Evolutionary conservation across 805 yeast species (phyloP).

Genomic region (Barnettozyma populi): DNA sequence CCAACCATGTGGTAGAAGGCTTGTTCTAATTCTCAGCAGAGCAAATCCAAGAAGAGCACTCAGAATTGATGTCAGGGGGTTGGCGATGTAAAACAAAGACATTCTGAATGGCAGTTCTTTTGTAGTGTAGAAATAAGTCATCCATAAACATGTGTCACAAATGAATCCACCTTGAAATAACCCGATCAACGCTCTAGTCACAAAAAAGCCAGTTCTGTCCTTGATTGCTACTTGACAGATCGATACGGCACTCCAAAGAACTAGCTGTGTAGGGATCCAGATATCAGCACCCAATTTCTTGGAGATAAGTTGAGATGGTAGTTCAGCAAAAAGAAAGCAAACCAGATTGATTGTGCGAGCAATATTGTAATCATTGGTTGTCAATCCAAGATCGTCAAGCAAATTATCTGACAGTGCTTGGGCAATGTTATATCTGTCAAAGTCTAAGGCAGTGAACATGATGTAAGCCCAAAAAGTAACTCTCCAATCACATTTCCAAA

Average conservation of each 20-base stretch:
- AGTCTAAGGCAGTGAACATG: slow-evolving; percentile 52
- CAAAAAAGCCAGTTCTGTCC: slow-evolving; percentile 37
- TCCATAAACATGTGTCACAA: slow-evolving; percentile 57
- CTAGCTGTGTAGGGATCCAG: slow-evolving; percentile 56
- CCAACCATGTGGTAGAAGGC: slow-evolving; percentile 28
- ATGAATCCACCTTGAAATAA: slow-evolving; percentile 66
- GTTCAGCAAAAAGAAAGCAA: slow-evolving; percentile 50
- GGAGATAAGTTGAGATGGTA: slow-evolving; percentile 63
- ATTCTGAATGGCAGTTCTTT: slow-evolving; percentile 54
- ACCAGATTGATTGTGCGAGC: slow-evolving; percentile 52
- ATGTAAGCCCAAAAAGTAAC: slow-evolving; percentile 55
- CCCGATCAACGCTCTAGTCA: slow-evolving; percentile 49
- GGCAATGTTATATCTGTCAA: slow-evolving; percentile 51
- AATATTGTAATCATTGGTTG: slow-evolving; percentile 53
- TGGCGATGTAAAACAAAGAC: slow-evolving; percentile 55
- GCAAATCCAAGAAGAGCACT: slow-evolving; percentile 51
- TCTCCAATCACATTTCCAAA: slow-evolving; percentile 48
- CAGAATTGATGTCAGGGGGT: slow-evolving; percentile 40
- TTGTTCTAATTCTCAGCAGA: slow-evolving; percentile 44
- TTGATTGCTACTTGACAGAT: slow-evolving; percentile 43
- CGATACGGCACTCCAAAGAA: slow-evolving; percentile 52
- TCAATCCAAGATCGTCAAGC: slow-evolving; percentile 43
- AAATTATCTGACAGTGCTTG: slow-evolving; percentile 57
- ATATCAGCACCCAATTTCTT: slow-evolving; percentile 57
- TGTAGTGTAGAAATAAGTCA: slow-evolving; percentile 60